phyloP scores from a whole-genome alignment of 768 basidiomycete genomes.

The Daedaleopsis sinensis region DNA sequence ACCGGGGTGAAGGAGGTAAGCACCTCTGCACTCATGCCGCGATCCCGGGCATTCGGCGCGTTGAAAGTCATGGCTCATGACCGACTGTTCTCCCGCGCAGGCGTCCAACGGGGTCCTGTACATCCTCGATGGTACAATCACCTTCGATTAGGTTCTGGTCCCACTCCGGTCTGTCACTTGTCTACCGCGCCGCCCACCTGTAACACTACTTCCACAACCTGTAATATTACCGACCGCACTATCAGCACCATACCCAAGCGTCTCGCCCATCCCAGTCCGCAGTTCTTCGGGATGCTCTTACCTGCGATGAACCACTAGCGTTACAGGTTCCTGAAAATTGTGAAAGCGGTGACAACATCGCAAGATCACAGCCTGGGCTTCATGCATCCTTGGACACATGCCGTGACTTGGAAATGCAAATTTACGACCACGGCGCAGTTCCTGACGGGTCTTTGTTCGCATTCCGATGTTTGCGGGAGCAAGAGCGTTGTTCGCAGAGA shows the following conservation, averaged over 20 bases:
- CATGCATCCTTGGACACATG: not conserved
- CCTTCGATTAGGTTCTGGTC: slow-evolving; percentile 26
- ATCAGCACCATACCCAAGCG: not conserved
- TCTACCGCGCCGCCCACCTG: not conserved
- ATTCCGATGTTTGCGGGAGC: slow-evolving; percentile 13
- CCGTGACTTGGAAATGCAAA: not conserved
- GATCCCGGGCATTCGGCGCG: not conserved
- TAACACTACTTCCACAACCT: slow-evolving; percentile 6
- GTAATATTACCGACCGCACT: slow-evolving; percentile 5
- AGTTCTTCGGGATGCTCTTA: not conserved
- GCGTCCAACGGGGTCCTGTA: slow-evolving; percentile 60
- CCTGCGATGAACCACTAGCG: not conserved
- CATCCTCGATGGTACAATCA: slow-evolving; percentile 57
- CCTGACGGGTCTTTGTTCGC: not conserved
- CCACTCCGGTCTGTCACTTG: not conserved
- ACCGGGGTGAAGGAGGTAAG: slow-evolving; percentile 64
- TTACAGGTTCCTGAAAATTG: not conserved
- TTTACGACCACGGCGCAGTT: too few relatives aligned
- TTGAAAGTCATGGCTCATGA: slow-evolving; percentile 12
- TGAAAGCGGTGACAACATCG: not conserved
- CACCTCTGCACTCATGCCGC: slow-evolving; percentile 16
- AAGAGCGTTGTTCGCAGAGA: slow-evolving; percentile 2
- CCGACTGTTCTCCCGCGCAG: slow-evolving; percentile 32
- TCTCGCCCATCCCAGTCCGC: not conserved
- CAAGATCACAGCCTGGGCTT: not conserved